A percentile compares a stretch with the other conserved stretches of the same genome.
These are phyloP conservation scores for Linum usitatissimum DNA, from an alignment of 345 rosid genomes.

Conservation along the genomic window DNA sequence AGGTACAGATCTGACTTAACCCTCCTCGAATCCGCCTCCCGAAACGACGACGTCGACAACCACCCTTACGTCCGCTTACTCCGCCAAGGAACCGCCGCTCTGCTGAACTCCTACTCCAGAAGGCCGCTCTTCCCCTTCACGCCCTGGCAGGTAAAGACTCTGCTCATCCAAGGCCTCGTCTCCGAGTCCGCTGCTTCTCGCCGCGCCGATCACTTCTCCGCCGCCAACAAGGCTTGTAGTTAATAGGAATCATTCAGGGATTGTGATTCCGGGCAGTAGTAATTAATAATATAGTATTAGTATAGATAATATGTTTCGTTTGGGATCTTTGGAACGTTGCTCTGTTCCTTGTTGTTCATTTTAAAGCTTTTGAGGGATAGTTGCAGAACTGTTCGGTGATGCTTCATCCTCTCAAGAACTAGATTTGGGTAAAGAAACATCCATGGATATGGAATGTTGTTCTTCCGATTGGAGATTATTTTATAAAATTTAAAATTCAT, in stretches of 20 bases:
- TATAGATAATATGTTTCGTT: too few relatives aligned
- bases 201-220: constrained; percentile 38
- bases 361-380: too few relatives aligned
- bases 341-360: too few relatives aligned
- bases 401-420: too few relatives aligned
- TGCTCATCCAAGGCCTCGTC: constrained; percentile 52
- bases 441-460: too few relatives aligned
- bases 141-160: constrained; percentile 81
- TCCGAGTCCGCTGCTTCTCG: constrained; percentile 52
- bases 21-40: constrained; percentile 49
- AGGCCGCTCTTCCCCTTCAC: constrained; percentile 33
- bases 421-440: too few relatives aligned
- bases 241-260: constrained; percentile 3
- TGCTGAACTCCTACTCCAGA: constrained; percentile 72
- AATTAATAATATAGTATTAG: too few relatives aligned
- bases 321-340: too few relatives aligned
- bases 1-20: constrained; percentile 73
- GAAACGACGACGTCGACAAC: constrained; percentile 32
- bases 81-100: constrained; percentile 68
- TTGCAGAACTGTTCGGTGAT: too few relatives aligned
- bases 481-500: too few relatives aligned
- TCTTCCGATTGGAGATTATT: too few relatives aligned
- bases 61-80: constrained; percentile 43
- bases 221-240: constrained; percentile 63
- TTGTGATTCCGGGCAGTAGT: too few relatives aligned